Base-by-base conservation (phyloP, 306 rosid genomes). In the Begonia fuchsioides region DNA sequence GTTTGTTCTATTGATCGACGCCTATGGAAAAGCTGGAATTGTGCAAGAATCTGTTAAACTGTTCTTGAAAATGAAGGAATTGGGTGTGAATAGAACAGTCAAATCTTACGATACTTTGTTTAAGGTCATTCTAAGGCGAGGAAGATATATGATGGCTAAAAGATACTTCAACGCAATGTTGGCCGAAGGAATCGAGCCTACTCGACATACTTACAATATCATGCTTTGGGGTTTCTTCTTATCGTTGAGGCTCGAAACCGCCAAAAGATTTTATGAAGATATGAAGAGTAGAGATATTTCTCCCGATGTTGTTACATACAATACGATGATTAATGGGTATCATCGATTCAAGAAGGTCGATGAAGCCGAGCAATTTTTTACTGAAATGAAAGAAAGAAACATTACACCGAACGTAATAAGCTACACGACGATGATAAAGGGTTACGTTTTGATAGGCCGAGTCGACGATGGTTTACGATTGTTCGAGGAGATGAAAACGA, bases 161-260 rank as follows among this genome's bases (percentile, higher is more conserved):
- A 74, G 93, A 71, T 72, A 81, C 63, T 84, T 81, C 12, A 84
- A 90, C 65, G 73, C 83, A 0, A 81, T 84, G 95, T 44, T 90
- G 47, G 66, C 66, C 35, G 97, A 90, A 51, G 93, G 92, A 6
- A 67, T 90, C 10, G 76, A 76, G 52, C 97, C 97, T 5, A 79
- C 90, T n/a, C 47, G 73, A 18, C 93, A 83, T 56, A 84, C 95
- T 0, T 84, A 78, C 48, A 81, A 84, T 58, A 10, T 88, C 15
- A 66, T 88, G 64, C 54, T 88, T 11, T 81, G 97, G 97, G 95
- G 97, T n/a, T 74, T 90, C 78, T 74, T 90, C 59, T 39, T 84
- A 69, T 76, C 87, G 20, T 39, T 69, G 76, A 79, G 79, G 64
- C 71, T 84, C 55, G 84, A 84, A 55, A 81, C 93, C n/a, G 95